Evolutionary conservation across 2,329 filamentous ascomycete species (phyloP), one percentile per base, ranked within the genome.

Genomic region (Lecanicillium sp.): DNA sequence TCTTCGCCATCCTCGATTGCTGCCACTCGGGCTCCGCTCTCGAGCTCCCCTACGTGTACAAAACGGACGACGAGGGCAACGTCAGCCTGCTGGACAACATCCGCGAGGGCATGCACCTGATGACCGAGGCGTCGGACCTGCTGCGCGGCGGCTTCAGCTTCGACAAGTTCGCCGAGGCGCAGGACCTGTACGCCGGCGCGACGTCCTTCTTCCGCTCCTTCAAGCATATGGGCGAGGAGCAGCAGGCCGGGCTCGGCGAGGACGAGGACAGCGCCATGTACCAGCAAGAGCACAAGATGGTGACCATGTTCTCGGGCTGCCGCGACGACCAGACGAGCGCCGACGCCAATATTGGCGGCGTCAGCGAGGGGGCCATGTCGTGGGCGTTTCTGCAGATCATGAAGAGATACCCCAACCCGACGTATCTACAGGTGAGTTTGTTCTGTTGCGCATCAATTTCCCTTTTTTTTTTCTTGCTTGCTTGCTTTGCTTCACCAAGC

Each of bases 231-330:
- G 46, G 46, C 17, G 46, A 48, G 24, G 46, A 48, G 32, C 46
- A 37, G 46, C 38, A 32, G 19, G 21, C 29, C 10, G 46, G 39
- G 2, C 46, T 48, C 6, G 46, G 39, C 15, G 30, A 27, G 10
- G 46, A 42, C 32, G 38, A 42, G 26, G 26, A 42, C 19, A 27
- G 32, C 39, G 30, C 30, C 38, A 42, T 42, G 46, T 48, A 48
- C 15, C 30, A 19, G 30, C 46, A 48, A 38, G 46, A 48, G 24
- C 46, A 48, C 38, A 48, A 48, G 37, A 48, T 43, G 46, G 89
- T 95, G 30, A 81, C 95, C 65, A 90, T 93, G 85, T 91, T 87
- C 83, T 90, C 86, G 55, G 89, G 89, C 43, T 90, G 86, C 70
- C 94, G 93, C 68, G 89, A 95, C 64, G 79, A 81, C 52, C 89